Percentiles rank a stretch among this genome's conserved stretches.
These are phyloP conservation scores for Mycena rebaudengoi DNA, from an alignment of 768 basidiomycete species.

Conservation along the genomic window DNA sequence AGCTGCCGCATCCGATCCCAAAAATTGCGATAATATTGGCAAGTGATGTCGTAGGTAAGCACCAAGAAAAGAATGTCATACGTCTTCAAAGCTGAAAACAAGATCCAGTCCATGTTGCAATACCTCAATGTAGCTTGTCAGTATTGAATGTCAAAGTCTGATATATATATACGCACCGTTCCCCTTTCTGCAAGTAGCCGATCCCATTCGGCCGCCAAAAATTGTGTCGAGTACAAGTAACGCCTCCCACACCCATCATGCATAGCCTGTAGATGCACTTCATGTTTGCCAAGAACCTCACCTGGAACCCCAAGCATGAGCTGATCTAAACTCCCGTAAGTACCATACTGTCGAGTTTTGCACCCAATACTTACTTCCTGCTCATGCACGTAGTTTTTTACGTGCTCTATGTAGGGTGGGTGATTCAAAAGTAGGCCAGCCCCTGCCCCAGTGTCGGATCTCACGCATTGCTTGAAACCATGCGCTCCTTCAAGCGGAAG, in stretches of 20 bases:
- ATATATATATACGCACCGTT: constrained; percentile 27
- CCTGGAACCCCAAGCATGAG: neutral
- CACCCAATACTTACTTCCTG: no score
- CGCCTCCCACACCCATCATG: constrained; percentile 17
- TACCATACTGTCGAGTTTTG: no score
- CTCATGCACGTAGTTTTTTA: no score
- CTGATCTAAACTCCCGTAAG: neutral
- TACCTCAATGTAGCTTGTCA: no score
- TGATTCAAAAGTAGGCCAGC: constrained; percentile 38
- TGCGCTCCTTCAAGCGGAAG: constrained; percentile 30
- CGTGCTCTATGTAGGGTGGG: constrained; percentile 29
- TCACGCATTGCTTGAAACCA: constrained; percentile 30
- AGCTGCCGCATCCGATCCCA: no score
- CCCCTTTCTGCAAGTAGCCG: constrained; percentile 30
- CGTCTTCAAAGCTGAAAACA: no score
- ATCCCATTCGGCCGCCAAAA: constrained; percentile 22
- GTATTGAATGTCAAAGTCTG: no score
- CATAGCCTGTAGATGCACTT: neutral
- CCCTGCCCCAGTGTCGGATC: constrained; percentile 40
- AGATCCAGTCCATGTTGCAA: no score
- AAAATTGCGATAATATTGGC: no score
- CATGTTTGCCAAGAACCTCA: neutral
- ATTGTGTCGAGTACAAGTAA: constrained; percentile 11
- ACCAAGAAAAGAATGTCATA: no score
- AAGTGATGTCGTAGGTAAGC: no score